Evolutionary conservation across 345 rosid genomes (phyloP).

Genomic region (Balakata baccata): DNA sequence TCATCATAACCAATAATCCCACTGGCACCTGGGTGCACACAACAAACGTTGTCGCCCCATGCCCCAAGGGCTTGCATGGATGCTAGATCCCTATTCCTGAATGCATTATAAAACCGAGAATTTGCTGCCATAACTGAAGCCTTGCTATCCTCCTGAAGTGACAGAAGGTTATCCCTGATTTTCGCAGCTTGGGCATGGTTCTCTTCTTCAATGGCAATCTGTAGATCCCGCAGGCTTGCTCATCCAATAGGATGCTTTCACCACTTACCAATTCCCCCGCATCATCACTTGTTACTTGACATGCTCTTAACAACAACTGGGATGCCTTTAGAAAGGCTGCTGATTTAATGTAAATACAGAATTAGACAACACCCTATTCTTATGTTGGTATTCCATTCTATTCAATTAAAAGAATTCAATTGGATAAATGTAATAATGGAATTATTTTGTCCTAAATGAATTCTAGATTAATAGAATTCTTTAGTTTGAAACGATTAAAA

Average conservation of each 20-base stretch:
- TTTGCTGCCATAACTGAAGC: constrained; percentile 68
- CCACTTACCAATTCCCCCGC: constrained; percentile 44
- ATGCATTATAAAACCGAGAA: constrained; percentile 68
- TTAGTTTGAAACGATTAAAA: no score
- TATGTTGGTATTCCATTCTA: neutral
- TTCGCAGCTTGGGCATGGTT: constrained; percentile 81
- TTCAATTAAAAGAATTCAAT: neutral
- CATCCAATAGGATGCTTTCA: constrained; percentile 52
- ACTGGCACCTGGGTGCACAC: constrained; percentile 84
- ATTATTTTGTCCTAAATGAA: no score
- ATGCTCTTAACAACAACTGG: constrained; percentile 29
- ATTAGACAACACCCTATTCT: neutral
- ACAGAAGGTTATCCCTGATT: constrained; percentile 63
- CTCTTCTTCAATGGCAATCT: constrained; percentile 72
- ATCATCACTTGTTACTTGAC: constrained; percentile 55
- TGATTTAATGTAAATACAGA: constrained; percentile 15
- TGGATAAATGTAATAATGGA: no score
- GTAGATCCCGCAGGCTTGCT: constrained; percentile 54
- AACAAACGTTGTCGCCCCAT: constrained; percentile 56
- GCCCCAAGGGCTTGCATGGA: constrained; percentile 72
- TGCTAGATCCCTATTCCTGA: constrained; percentile 69
- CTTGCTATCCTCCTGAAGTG: constrained; percentile 61
- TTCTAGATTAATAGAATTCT: no score
- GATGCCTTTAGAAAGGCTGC: constrained; percentile 29
- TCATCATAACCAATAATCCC: constrained; percentile 72